These are phyloP conservation scores for Phoma sp. DNA, from an alignment of 2,329 filamentous ascomycete species.

Conservation along the genomic window DNA sequence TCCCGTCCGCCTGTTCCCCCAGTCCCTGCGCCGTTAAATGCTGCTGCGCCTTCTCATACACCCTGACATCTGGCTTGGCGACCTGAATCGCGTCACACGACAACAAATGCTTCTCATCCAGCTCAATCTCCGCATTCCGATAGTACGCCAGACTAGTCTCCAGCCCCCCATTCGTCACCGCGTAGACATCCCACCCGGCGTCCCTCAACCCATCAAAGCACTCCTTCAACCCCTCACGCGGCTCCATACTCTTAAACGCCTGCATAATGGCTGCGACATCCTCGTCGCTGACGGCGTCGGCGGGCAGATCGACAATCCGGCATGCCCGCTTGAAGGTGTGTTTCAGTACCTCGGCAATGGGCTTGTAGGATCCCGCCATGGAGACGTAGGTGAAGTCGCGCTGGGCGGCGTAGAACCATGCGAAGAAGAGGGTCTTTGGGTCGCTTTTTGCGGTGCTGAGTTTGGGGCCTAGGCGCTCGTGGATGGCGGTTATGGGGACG, in stretches of 20 bases:
- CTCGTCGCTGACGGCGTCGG: conserved; percentile 23
- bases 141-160: conserved; percentile 28
- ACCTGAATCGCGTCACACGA: conserved; percentile 29
- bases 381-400: conserved; percentile 36
- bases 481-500: conserved; percentile 26
- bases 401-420: conserved; percentile 37
- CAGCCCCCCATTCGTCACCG: conserved; percentile 30
- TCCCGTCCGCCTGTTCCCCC: conserved; percentile 14
- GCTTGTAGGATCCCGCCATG: conserved; percentile 24
- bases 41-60: conserved; percentile 28
- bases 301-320: conserved; percentile 24
- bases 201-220: conserved; percentile 30
- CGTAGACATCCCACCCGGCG: conserved; percentile 29
- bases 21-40: conserved; percentile 17
- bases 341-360: conserved; percentile 29
- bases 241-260: conserved; percentile 30
- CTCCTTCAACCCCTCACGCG: conserved; percentile 26
- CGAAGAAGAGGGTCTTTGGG: conserved; percentile 34
- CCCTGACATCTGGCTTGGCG: conserved; percentile 30
- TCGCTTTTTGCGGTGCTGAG: conserved; percentile 21
- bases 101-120: conserved; percentile 27
- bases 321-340: conserved; percentile 31
- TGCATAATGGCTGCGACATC: conserved; percentile 28
- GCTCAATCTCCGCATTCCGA: conserved; percentile 22
- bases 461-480: conserved; percentile 20